Percentiles rank a stretch among this genome's conserved stretches.
phyloP scores from a whole-genome alignment of 2,329 filamentous ascomycete species.

The Colletotrichum tropicicola region DNA sequence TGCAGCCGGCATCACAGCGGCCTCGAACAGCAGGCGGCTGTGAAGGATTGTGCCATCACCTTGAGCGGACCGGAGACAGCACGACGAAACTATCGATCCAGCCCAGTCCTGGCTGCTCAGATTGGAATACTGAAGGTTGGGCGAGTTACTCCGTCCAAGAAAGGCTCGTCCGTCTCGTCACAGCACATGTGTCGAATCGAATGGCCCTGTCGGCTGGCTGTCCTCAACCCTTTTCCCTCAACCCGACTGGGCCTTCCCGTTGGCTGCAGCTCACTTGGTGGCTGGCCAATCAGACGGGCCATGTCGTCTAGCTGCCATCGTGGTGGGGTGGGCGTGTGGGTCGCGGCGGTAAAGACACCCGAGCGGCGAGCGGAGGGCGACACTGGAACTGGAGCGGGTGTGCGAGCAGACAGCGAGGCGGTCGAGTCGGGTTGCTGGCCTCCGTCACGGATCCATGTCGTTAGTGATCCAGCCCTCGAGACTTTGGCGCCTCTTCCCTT shows the following conservation, averaged over 20 bases:
- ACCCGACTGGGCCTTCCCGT: slow-evolving; percentile 11
- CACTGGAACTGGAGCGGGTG: slow-evolving; percentile 16
- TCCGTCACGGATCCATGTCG: slow-evolving; percentile 5
- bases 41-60: not conserved
- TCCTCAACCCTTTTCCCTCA: slow-evolving; percentile 9
- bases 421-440: slow-evolving; percentile 13
- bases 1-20: slow-evolving; percentile 22
- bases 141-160: slow-evolving; percentile 6
- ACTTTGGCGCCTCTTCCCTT: slow-evolving; percentile 5
- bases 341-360: slow-evolving; percentile 29
- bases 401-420: slow-evolving; percentile 10
- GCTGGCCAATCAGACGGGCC: slow-evolving; percentile 21
- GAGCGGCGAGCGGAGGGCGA: slow-evolving; percentile 16
- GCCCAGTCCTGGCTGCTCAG: slow-evolving; percentile 3
- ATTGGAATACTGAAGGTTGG: slow-evolving; percentile 14
- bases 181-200: slow-evolving; percentile 23
- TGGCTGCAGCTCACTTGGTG: slow-evolving; percentile 6
- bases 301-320: slow-evolving; percentile 14
- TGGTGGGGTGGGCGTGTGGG: slow-evolving; percentile 18
- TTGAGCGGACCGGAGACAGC: not conserved
- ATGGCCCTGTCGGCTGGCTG: too few relatives aligned
- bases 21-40: not conserved
- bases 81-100: slow-evolving; percentile 11
- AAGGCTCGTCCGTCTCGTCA: slow-evolving; percentile 22
- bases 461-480: not conserved